Base-by-base conservation (phyloP, 257 asterid genomes). In the Nemophila menziesii region DNA sequence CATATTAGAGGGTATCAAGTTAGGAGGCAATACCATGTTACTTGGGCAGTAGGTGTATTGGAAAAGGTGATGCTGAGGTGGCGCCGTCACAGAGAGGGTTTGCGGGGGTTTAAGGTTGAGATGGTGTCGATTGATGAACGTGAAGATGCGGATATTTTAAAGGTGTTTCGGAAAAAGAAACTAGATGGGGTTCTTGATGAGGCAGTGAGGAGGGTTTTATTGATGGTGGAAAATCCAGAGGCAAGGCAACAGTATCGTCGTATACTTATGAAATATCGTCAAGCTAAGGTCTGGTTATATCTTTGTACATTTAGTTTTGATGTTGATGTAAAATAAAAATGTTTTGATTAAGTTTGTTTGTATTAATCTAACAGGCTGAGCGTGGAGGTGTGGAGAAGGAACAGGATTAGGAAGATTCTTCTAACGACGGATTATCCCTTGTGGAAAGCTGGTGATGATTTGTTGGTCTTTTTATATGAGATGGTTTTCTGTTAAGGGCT, bases 171-270 rank as follows among this genome's bases (percentile, higher is more conserved):
- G 36, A 85, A 77, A 75, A 74, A 71, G 68, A 85, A 86, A 56
- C 92, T 82, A 56, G 93, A 90, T 52, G 74, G 69, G 13, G 69
- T 92, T 46, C 56, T 90, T 20, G 89, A 81, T 33, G 96, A 81
- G 66, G 96, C 99, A 23, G 89, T 90, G 57, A 58, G 83, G 1
- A 74, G 94, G 55, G 99, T 90, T 46, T 62, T 90, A 48, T 90
- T 94, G 37, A 81, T 90, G 94, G 94, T 82, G 15, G 93, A 85
- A 44, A 79, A 75, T 46, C 71, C 80, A 1, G 67, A 58, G 53
- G 99, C 99, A 26, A 94, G 96, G 3, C 81, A 65, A 58, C 99
- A 90, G 44, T 90, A 90, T 51, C 89, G 52, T 41, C 96, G 99
- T 51, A 52, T 81, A 38, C 93, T 90, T 64, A 60, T 70, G 58